These are phyloP conservation scores for Amborella trichopoda DNA, from an alignment of 164 flowering plant species.

Conservation along the genomic window DNA sequence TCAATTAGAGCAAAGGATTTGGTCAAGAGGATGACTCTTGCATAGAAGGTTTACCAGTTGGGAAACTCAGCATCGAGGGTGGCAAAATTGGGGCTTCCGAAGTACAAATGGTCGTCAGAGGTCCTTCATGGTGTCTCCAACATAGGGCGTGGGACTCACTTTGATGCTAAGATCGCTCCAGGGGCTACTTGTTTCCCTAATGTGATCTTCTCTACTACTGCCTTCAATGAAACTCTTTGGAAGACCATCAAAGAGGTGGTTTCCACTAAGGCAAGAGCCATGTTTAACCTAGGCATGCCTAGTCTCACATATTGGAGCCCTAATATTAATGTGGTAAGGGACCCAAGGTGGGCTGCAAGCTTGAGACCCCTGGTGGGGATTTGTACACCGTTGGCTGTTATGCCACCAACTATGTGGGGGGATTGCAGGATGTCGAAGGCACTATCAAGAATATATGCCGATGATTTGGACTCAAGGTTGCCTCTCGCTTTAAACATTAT, in stretches of 20 bases:
- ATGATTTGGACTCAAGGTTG: constrained; percentile 12
- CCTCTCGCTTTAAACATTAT: constrained; percentile 15
- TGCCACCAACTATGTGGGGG: constrained; percentile 10
- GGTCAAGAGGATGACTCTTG: constrained; percentile 7
- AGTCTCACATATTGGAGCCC: constrained; percentile 19
- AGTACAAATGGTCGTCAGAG: constrained; percentile 26
- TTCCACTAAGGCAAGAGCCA: constrained; percentile 7
- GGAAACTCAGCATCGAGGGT: constrained; percentile 9
- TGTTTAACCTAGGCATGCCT: not conserved
- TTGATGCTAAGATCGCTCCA: constrained; percentile 8
- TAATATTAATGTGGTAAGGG: constrained; percentile 11
- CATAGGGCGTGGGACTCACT: constrained; percentile 6
- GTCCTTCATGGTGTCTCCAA: constrained; percentile 27
- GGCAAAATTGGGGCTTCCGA: constrained; percentile 8
- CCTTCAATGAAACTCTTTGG: constrained; percentile 22
- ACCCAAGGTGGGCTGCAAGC: constrained; percentile 16
- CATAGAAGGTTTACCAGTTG: constrained; percentile 9
- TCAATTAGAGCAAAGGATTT: constrained; percentile 19
- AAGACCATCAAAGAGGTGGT: constrained; percentile 13
- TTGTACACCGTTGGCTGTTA: constrained; percentile 6
- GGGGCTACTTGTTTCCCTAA: constrained; percentile 28
- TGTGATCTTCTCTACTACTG: constrained; percentile 17
- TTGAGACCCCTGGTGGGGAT: constrained; percentile 16
- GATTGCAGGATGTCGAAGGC: constrained; percentile 13
- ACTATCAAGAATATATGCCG: not conserved